A percentile compares a stretch with the other conserved stretches of the same genome.
Evolutionary conservation across 768 basidiomycete species (phyloP).

Genomic region (Strobilomyces confusus): DNA sequence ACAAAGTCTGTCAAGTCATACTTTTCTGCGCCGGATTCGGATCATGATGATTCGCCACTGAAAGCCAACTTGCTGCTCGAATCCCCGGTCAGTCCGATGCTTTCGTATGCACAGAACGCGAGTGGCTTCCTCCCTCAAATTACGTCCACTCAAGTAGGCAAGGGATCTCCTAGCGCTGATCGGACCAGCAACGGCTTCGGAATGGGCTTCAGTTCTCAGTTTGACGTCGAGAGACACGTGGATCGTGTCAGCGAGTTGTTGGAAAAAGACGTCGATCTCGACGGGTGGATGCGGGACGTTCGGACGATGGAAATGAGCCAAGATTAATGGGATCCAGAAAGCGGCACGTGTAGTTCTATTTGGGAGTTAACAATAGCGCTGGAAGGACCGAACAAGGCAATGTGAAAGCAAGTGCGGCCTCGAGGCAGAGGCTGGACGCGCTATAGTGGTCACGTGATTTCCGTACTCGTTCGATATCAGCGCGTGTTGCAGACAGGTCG

Average conservation of each 20-base stretch:
- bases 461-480: constrained; percentile 33
- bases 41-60: constrained; percentile 23
- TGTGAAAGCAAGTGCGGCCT: constrained; percentile 27
- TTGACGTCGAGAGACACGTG: constrained; percentile 52
- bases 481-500: constrained; percentile 24
- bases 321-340: constrained; percentile 11
- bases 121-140: constrained; percentile 35
- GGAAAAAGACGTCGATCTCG: constrained; percentile 56
- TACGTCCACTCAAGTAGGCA: constrained; percentile 35
- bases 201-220: constrained; percentile 54
- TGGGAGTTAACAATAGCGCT: constrained; percentile 16
- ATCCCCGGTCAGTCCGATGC: constrained; percentile 33
- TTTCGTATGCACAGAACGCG: constrained; percentile 34
- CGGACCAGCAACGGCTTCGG: constrained; percentile 30
- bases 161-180: constrained; percentile 9
- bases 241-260: constrained; percentile 51
- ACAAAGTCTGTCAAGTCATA: constrained; percentile 33
- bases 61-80: constrained; percentile 26
- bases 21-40: constrained; percentile 38
- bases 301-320: constrained; percentile 29
- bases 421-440: constrained; percentile 24
- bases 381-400: constrained; percentile 21
- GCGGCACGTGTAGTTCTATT: constrained; percentile 19
- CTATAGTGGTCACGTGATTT: constrained; percentile 28
- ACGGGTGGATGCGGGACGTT: constrained; percentile 46